Percentiles rank a stretch among this genome's conserved stretches.
These are phyloP conservation scores for Suillus subluteus DNA, from an alignment of 768 basidiomycete genomes.

Conservation along the genomic window DNA sequence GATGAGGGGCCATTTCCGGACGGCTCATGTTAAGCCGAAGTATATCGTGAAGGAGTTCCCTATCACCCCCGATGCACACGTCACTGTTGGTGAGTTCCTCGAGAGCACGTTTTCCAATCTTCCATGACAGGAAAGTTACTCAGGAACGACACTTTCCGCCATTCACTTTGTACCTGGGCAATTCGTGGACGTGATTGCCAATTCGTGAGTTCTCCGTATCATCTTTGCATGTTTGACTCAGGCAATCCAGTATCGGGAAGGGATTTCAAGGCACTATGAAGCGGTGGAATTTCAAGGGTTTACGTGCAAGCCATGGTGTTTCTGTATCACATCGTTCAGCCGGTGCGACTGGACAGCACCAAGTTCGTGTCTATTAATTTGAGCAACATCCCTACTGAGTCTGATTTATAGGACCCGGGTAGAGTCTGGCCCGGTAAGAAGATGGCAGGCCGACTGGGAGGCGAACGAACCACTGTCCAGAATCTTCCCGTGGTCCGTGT, in stretches of 20 bases:
- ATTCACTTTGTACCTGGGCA: conserved; percentile 98
- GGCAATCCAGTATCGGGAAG: conserved; percentile 80
- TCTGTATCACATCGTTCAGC: conserved; percentile 92
- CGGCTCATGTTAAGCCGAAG: conserved; percentile 82
- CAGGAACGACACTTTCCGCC: conserved; percentile 88
- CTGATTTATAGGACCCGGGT: conserved; percentile 78
- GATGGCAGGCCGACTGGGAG: conserved; percentile 96
- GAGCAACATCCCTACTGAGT: background rate
- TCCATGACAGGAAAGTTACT: conserved; percentile 4
- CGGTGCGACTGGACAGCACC: conserved; percentile 94
- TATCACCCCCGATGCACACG: conserved; percentile 85
- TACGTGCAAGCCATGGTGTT: conserved; percentile 94
- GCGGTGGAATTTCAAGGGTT: conserved; percentile 89
- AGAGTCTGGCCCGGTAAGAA: conserved; percentile 97
- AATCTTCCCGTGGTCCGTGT: conserved; percentile 90
- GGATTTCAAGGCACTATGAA: conserved; percentile 99
- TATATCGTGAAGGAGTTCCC: conserved; percentile 86
- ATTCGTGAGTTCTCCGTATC: conserved; percentile 68
- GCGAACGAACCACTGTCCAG: conserved; percentile 77
- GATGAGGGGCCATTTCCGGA: conserved; percentile 90
- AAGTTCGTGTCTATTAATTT: conserved; percentile 53
- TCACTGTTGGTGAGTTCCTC: conserved; percentile 75
- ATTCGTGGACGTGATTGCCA: conserved; percentile 88
- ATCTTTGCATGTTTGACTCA: conserved; percentile 15
- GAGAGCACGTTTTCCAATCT: background rate